Percentiles rank a stretch among this genome's conserved stretches.
Conservation (phyloP, 768 basidiomycete genomes). For the Lactarius pseudohatsudake region DNA sequence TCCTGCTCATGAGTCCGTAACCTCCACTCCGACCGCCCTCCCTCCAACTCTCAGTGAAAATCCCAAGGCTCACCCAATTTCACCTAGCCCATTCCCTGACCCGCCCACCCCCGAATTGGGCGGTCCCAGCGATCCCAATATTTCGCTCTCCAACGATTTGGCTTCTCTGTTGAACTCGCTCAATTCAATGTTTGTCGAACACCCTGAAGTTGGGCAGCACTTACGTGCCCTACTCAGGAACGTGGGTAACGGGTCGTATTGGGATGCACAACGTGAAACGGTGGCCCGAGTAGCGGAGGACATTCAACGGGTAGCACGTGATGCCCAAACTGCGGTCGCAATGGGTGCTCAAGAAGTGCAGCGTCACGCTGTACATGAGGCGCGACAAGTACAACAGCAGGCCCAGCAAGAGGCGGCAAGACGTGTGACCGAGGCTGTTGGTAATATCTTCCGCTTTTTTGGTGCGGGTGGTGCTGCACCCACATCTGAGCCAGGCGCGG, state of each 20-base stretch:
- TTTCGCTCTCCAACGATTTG: constrained; percentile 63
- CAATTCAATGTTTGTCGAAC: constrained; percentile 53
- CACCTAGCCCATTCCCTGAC: constrained; percentile 38
- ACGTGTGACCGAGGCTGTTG: constrained; percentile 62
- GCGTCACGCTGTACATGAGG: background rate
- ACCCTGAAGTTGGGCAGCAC: constrained; percentile 71
- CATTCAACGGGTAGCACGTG: constrained; percentile 47
- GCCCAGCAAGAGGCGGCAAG: constrained; percentile 66
- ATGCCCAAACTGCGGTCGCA: constrained; percentile 36
- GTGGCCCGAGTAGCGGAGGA: constrained; percentile 58
- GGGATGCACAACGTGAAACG: constrained; percentile 59
- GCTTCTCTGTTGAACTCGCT: constrained; percentile 59
- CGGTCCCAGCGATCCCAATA: constrained; percentile 32
- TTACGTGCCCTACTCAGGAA: constrained; percentile 65
- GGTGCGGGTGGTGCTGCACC: constrained; percentile 32
- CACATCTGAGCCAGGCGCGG: background rate
- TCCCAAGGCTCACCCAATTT: background rate
- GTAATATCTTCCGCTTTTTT: constrained; percentile 56
- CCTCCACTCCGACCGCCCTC: constrained; percentile 17
- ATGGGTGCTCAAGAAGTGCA: constrained; percentile 36
- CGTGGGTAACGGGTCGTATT: constrained; percentile 64
- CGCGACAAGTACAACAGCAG: constrained; percentile 44
- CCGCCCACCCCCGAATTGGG: constrained; percentile 53
- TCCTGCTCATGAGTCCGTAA: constrained; percentile 25
- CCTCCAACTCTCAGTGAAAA: background rate